Evolutionary conservation across 1,284 basidiomycete genomes (phyloP).

Genomic region (Ceraceosorus guamensis): DNA sequence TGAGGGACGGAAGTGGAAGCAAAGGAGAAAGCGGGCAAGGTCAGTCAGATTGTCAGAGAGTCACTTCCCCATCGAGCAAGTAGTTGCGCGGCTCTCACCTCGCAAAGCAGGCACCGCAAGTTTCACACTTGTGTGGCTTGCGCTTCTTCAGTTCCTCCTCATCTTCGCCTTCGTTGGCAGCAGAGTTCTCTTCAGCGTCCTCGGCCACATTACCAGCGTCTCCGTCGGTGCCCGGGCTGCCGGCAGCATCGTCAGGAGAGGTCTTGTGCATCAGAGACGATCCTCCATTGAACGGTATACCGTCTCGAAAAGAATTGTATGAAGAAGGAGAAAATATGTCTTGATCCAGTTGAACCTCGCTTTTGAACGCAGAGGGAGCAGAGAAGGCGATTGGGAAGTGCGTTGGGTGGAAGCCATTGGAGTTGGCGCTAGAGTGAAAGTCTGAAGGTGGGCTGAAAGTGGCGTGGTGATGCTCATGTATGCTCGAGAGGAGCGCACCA

Average conservation of each 20-base stretch:
- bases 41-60: background rate
- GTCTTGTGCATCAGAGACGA: background rate
- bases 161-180: background rate
- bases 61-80: background rate
- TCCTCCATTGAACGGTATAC: background rate
- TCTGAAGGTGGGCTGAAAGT: too few relatives aligned
- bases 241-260: too few relatives aligned
- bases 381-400: background rate
- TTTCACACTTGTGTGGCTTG: constrained; percentile 9
- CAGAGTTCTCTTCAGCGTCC: background rate
- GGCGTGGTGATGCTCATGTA: background rate
- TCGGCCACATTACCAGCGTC: background rate
- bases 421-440: background rate
- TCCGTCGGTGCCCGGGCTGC: background rate
- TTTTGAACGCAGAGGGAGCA: background rate
- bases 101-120: constrained; percentile 9
- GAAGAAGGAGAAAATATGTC: too few relatives aligned
- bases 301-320: too few relatives aligned
- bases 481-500: background rate
- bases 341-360: too few relatives aligned
- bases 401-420: background rate
- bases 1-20: background rate
- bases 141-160: background rate
- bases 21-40: background rate
- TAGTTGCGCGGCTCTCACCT: constrained; percentile 2